These are phyloP conservation scores for Puccinia novopanici DNA, from an alignment of 1,284 basidiomycete genomes.

Conservation along the genomic window DNA sequence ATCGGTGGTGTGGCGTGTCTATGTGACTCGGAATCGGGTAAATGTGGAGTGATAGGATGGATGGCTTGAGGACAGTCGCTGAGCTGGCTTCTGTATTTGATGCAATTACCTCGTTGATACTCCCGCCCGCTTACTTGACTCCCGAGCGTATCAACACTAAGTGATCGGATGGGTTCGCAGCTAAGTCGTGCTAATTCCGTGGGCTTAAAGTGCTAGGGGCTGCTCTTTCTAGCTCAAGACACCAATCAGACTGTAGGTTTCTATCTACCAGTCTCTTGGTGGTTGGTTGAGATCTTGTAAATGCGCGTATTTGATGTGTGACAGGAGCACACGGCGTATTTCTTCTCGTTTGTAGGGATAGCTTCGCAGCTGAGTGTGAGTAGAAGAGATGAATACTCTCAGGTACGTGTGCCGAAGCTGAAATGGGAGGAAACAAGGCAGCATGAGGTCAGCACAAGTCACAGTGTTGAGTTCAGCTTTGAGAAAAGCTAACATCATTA, in stretches of 20 bases:
- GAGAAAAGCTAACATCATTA: constrained; percentile 71
- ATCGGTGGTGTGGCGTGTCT: background rate
- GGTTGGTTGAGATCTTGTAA: constrained; percentile 81
- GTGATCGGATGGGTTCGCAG: constrained; percentile 12
- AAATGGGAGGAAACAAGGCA: background rate
- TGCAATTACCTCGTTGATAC: constrained; percentile 18
- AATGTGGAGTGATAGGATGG: background rate
- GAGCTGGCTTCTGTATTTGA: constrained; percentile 11
- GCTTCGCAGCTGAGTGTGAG: constrained; percentile 83
- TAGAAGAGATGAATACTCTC: constrained; percentile 88
- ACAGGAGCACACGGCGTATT: constrained; percentile 79
- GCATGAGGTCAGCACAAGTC: constrained; percentile 14
- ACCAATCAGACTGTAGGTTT: constrained; percentile 85
- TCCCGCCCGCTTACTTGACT: constrained; percentile 33
- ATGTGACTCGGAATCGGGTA: background rate
- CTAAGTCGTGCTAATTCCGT: background rate
- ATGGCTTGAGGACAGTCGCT: background rate
- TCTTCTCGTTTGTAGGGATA: constrained; percentile 86
- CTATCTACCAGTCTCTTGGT: constrained; percentile 89
- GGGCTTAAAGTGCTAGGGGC: background rate
- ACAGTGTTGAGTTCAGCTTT: background rate
- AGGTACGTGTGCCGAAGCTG: constrained; percentile 95
- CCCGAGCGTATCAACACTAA: constrained; percentile 26
- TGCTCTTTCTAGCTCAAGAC: constrained; percentile 60
- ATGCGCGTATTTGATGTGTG: constrained; percentile 71